Evolutionary conservation across 2,329 filamentous ascomycete species (phyloP).

Genomic region (Alternaria ethzedia): DNA sequence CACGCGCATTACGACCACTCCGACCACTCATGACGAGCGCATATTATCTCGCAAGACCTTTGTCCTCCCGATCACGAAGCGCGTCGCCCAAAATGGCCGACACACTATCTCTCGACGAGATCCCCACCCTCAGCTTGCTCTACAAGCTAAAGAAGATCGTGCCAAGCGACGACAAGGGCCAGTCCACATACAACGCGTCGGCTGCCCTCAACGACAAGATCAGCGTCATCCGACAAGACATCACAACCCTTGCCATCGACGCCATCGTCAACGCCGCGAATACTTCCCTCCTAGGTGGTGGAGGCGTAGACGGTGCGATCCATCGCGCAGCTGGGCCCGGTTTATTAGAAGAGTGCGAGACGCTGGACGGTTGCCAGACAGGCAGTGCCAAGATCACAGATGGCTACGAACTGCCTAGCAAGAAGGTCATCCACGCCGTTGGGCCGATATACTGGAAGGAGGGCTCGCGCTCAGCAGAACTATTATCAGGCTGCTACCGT

Average conservation of each 20-base stretch:
- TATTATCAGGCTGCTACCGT: slow-evolving; percentile 71
- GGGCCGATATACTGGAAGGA: slow-evolving; percentile 74
- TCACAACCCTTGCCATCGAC: slow-evolving; percentile 78
- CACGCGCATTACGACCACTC: not conserved
- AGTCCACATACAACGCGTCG: slow-evolving; percentile 21
- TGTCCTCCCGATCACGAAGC: slow-evolving; percentile 3
- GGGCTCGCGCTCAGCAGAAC: slow-evolving; percentile 45
- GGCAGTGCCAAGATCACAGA: slow-evolving; percentile 83
- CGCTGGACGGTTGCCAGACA: slow-evolving; percentile 73
- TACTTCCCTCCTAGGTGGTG: slow-evolving; percentile 75
- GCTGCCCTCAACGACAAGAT: slow-evolving; percentile 68
- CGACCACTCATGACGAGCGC: slow-evolving; percentile 28
- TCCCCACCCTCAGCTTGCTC: slow-evolving; percentile 68
- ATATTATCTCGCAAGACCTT: slow-evolving; percentile 30
- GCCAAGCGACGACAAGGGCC: slow-evolving; percentile 20
- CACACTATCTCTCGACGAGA: slow-evolving; percentile 55
- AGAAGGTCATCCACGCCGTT: slow-evolving; percentile 86
- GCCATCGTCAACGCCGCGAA: slow-evolving; percentile 96
- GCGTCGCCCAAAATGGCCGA: slow-evolving; percentile 5
- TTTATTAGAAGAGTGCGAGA: slow-evolving; percentile 74
- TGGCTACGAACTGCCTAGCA: slow-evolving; percentile 76
- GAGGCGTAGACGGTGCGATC: slow-evolving; percentile 81
- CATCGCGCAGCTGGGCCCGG: slow-evolving; percentile 77
- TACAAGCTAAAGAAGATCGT: slow-evolving; percentile 66
- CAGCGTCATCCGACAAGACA: slow-evolving; percentile 75